Base-by-base conservation (phyloP, 2,329 filamentous ascomycete species). In the Monosporascus sp. region DNA sequence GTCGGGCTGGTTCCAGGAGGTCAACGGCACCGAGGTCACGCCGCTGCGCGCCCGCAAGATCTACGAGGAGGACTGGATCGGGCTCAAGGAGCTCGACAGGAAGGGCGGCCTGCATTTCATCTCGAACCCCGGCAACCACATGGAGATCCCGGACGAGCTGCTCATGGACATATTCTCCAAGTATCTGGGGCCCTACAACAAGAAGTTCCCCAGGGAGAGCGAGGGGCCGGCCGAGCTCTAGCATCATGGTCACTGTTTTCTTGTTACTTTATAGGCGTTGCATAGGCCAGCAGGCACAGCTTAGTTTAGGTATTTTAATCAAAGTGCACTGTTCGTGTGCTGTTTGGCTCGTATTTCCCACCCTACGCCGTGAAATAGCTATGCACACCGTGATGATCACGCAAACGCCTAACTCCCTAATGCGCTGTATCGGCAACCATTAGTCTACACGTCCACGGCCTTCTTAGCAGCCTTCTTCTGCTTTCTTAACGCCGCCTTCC, bases 61-160 rank as follows among this genome's bases (percentile, higher is more conserved):
- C 2, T 99, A 97, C 70, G 82, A 81, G 60, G 87, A 97, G 72
- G 93, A 99, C 73, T 99, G 94, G 94, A 74, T 99, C 27, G 94
- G 94, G 1, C 74, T 99, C 68, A 88, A 82, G 68, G 73, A 74
- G 62, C 73, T 99, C 64, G 92, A 97, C 72, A 74, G 86, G 68
- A 88, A 88, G 74, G 89, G 87, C 3, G 89, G 82, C 1, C 73
- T 99, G 62, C 80, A 85, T 52, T 96, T 97, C 71, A 77, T 84
- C 68, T 84, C 77, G 2, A 80, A 84, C 0, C 77, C 84, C 5
- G 94, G 93, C 0, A 81, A 82, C 24, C 94, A 99, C 74, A 97
- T 99, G 91, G 73, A 85, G 56, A 73, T 97, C 56, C 72, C 76
- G 0, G 83, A 89, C 11, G 75, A 87, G 60, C 69, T 86, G 31